Base-by-base conservation (phyloP, 345 rosid genomes). In the Dovyalis caffra region DNA sequence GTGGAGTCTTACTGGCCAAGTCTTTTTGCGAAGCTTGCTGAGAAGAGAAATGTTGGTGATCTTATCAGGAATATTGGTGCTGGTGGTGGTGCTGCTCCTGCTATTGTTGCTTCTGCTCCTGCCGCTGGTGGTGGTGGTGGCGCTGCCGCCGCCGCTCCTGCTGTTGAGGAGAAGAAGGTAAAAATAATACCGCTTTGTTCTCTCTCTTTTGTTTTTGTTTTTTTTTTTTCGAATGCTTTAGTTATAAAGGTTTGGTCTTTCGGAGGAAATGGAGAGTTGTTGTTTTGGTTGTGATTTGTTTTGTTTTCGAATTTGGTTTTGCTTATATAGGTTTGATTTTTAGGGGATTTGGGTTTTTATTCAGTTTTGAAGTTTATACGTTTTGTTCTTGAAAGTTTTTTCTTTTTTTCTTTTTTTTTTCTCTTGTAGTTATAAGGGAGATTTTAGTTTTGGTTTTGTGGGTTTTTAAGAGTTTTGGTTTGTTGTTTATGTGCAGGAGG, bases 1-100 rank as follows among this genome's bases (percentile, higher is more conserved):
- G 83, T 87, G 25, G 93, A 89, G 70, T 82, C 93, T 4, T 89
- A 86, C 88, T 89, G 93, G 93, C 91, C 91, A 1, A 78, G 88
- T 71, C 80, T 91, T 29, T 86, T 91, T 37, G 89, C 88, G 6
- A 91, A 89, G 88, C 76, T 91, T 12, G 80, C 86, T 1, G 90
- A 87, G 80, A 88, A 86, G 83, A 81, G 73, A 45, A 79, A 60
- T 74, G 37, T 86, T n/a, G 90, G 78, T 32, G 91, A 87, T 47
- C 88, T 87, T 69, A 68, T 88, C 83, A 56, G 74, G 78, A 88
- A 82, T 61, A 84, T 82, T 58, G 90, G 90, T 11, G 64, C 90
- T 31, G 88, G 88, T 33, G 86, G 91, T 45, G 86, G 28, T 34
- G 87, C 71, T 18, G 72, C 85, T 10, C 81, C 40, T 5, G 85